phyloP scores from a whole-genome alignment of 805 yeast species.

The Wickerhamomyces silvicola region DNA sequence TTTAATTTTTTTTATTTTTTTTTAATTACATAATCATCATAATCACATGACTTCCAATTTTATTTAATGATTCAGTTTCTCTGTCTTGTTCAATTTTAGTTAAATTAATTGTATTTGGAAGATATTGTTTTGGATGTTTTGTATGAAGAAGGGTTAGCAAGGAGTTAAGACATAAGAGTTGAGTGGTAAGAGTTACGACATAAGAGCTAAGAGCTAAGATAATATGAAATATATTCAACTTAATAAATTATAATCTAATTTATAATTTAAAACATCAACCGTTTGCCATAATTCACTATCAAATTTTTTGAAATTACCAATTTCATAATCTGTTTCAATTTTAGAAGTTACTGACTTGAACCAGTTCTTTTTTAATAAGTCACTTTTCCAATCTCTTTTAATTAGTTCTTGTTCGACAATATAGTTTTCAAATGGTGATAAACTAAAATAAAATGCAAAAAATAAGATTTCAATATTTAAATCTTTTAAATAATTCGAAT shows the following conservation, averaged over 20 bases:
- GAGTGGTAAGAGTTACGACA: background rate
- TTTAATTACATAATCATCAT: no score
- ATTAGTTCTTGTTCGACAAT: constrained; percentile 73
- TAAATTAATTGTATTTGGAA: no score
- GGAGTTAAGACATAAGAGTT: no score
- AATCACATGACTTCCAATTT: no score
- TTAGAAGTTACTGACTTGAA: constrained; percentile 51
- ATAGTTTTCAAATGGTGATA: constrained; percentile 62
- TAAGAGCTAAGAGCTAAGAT: background rate
- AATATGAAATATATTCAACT: background rate
- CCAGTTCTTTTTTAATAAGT: constrained; percentile 68
- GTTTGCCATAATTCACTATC: constrained; percentile 19
- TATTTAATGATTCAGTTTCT: no score
- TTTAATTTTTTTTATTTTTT: no score
- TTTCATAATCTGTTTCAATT: constrained; percentile 5
- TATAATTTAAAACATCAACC: constrained; percentile 11
- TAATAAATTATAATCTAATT: constrained; percentile 9
- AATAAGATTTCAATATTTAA: constrained; percentile 39
- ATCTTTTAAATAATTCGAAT: constrained; percentile 5
- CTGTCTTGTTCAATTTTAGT: no score
- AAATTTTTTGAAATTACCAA: constrained; percentile 15
- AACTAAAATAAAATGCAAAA: constrained; percentile 80
- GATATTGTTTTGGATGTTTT: no score
- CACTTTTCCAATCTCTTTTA: constrained; percentile 76
- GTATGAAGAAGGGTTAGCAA: no score